Percentiles rank a stretch among this genome's conserved stretches.
These are phyloP conservation scores for Cyphellophora europaea DNA, from an alignment of 2,329 filamentous ascomycete genomes.

Conservation along the genomic window DNA sequence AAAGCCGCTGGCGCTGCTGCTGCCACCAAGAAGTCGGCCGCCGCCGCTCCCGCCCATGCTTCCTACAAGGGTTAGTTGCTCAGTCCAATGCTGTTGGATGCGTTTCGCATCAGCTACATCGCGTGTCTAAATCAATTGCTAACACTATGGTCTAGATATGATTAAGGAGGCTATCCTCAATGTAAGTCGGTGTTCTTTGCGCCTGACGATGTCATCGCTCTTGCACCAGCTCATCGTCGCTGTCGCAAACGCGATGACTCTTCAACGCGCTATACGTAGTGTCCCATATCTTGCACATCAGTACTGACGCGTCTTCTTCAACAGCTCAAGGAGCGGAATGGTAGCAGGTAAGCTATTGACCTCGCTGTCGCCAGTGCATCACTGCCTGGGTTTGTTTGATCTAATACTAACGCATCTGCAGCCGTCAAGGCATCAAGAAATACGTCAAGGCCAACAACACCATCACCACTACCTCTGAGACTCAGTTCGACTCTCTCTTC, in stretches of 20 bases:
- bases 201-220: conserved; percentile 22
- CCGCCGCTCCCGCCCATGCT: conserved; percentile 46
- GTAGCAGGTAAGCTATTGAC: conserved; percentile 50
- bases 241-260: neutral
- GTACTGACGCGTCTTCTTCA: conserved; percentile 40
- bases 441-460: conserved; percentile 69
- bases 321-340: conserved; percentile 62
- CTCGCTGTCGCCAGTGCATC: conserved; percentile 18
- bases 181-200: conserved; percentile 51
- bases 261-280: neutral
- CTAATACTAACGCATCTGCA: conserved; percentile 26
- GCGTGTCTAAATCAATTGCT: conserved; percentile 45
- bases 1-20: conserved; percentile 45
- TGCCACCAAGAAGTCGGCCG: conserved; percentile 39
- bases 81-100: conserved; percentile 37
- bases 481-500: conserved; percentile 64
- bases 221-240: conserved; percentile 5
- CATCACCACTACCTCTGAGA: conserved; percentile 45
- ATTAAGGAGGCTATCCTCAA: conserved; percentile 63
- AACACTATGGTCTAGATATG: conserved; percentile 52
- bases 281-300: neutral
- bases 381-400: conserved; percentile 4
- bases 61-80: conserved; percentile 57
- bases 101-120: conserved; percentile 25
- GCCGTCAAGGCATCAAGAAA: conserved; percentile 66